phyloP scores from a whole-genome alignment of 1,284 basidiomycete genomes.

The Cyathus olla region DNA sequence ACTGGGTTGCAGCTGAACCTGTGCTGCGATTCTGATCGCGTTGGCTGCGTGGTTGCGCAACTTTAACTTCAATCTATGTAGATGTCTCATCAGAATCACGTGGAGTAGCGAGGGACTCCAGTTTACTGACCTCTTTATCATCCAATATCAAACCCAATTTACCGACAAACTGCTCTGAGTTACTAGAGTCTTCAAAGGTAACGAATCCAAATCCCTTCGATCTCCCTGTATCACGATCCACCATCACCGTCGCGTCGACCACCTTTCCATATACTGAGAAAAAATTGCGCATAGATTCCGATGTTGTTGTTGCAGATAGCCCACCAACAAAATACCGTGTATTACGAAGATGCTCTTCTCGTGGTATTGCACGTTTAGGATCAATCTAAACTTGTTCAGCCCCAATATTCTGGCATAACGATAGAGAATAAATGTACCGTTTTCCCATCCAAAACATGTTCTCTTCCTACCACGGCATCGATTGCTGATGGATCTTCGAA shows the following conservation, averaged over 20 bases:
- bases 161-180: conserved; percentile 79
- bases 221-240: conserved; percentile 90
- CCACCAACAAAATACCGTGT: conserved; percentile 93
- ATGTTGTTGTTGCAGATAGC: conserved; percentile 81
- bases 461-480: conserved; percentile 83
- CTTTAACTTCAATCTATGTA: conserved; percentile 88
- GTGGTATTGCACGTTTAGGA: conserved; percentile 94
- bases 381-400: conserved; percentile 76
- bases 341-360: conserved; percentile 86
- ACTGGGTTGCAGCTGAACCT: conserved; percentile 14
- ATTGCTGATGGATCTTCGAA: conserved; percentile 89
- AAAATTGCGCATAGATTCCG: conserved; percentile 85
- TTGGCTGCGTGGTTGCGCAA: conserved; percentile 82
- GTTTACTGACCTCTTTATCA: conserved; percentile 73
- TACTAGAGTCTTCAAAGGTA: conserved; percentile 85
- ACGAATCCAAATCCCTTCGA: conserved; percentile 96
- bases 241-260: conserved; percentile 93
- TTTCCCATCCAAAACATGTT: conserved; percentile 94
- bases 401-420: background rate
- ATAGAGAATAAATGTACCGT: conserved; percentile 56
- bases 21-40: conserved; percentile 61
- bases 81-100: conserved; percentile 2
- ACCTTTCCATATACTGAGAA: conserved; percentile 86
- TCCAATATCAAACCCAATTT: conserved; percentile 80
- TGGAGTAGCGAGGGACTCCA: conserved; percentile 12